phyloP scores from a whole-genome alignment of 192 early-diverging fungal genomes.

The Spizellomyces sp. region DNA sequence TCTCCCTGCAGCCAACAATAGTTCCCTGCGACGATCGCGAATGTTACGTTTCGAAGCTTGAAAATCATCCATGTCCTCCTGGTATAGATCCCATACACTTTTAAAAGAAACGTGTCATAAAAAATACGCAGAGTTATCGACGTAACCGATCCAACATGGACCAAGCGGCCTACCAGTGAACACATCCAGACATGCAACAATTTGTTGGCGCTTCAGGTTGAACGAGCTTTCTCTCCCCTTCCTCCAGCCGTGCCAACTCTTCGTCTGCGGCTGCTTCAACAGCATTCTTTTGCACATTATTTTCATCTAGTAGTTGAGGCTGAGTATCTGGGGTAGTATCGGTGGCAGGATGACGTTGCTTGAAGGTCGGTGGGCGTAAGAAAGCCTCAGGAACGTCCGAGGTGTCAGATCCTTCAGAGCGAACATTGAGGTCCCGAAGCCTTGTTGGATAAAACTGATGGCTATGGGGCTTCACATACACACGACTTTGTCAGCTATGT shows the following conservation, averaged over 20 bases:
- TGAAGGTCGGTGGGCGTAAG: not conserved
- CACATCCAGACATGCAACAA: conserved; percentile 29
- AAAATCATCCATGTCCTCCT: conserved; percentile 11
- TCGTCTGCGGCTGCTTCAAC: conserved; percentile 4
- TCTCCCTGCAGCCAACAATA: not conserved
- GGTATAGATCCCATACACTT: conserved; percentile 21
- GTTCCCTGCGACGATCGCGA: not conserved
- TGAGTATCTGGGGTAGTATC: not conserved
- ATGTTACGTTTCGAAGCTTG: not conserved
- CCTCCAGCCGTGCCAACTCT: conserved; percentile 1
- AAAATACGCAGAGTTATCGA: not conserved
- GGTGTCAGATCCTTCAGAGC: not conserved
- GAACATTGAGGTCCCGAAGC: not conserved
- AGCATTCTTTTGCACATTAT: not conserved
- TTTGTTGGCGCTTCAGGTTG: conserved; percentile 16
- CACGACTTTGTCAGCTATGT: not conserved
- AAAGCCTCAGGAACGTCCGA: not conserved
- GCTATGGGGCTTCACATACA: not conserved
- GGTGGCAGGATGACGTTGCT: not conserved
- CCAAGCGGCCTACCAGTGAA: conserved; percentile 5
- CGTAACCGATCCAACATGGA: not conserved
- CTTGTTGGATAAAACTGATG: conserved; percentile 10
- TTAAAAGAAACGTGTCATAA: not conserved
- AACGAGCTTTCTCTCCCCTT: not conserved
- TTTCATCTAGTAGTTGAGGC: not conserved